Evolutionary conservation across 352 stramenopile genomes (phyloP).

Genomic region (Aphanomyces stellatus): DNA sequence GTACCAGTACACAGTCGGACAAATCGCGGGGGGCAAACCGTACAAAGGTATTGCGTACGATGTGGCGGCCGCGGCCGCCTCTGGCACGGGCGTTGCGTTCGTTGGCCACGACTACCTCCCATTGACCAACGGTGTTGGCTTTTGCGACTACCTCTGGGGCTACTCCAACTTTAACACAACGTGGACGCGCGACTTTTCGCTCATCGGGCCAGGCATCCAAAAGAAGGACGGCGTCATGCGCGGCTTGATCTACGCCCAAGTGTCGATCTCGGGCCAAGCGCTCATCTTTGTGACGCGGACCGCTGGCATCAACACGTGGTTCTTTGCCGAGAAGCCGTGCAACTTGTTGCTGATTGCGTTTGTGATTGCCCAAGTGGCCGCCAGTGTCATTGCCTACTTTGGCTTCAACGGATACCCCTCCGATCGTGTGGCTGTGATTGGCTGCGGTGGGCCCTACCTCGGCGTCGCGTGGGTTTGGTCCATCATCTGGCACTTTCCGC

Average conservation of each 20-base stretch:
- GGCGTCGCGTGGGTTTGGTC: constrained; percentile 57
- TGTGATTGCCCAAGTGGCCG: constrained; percentile 56
- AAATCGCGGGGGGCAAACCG: too few relatives aligned
- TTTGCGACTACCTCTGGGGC: constrained; percentile 58
- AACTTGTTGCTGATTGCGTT: constrained; percentile 58
- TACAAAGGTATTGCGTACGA: too few relatives aligned
- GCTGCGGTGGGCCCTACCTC: constrained; percentile 51
- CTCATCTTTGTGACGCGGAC: constrained; percentile 71
- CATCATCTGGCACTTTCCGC: constrained; percentile 63
- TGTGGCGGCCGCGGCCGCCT: constrained; percentile 28
- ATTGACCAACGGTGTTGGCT: constrained; percentile 51
- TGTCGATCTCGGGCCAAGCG: constrained; percentile 64
- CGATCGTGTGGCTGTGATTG: constrained; percentile 54
- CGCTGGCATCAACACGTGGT: constrained; percentile 66
- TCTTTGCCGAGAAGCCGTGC: constrained; percentile 55
- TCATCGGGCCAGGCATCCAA: constrained; percentile 51
- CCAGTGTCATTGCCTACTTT: constrained; percentile 54
- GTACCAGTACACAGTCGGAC: constrained; percentile 42
- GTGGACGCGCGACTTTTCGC: constrained; percentile 49
- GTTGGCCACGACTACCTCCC: constrained; percentile 50
- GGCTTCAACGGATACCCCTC: constrained; percentile 56
- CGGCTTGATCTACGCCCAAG: constrained; percentile 59
- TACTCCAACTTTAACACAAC: constrained; percentile 66
- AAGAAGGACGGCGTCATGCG: constrained; percentile 60
- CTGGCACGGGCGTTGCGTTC: constrained; percentile 39